Evolutionary conservation across 371 early-diverging fungal genomes (phyloP), one percentile per base, ranked within the genome.

Genomic region (Lichtheimia ramosa): DNA sequence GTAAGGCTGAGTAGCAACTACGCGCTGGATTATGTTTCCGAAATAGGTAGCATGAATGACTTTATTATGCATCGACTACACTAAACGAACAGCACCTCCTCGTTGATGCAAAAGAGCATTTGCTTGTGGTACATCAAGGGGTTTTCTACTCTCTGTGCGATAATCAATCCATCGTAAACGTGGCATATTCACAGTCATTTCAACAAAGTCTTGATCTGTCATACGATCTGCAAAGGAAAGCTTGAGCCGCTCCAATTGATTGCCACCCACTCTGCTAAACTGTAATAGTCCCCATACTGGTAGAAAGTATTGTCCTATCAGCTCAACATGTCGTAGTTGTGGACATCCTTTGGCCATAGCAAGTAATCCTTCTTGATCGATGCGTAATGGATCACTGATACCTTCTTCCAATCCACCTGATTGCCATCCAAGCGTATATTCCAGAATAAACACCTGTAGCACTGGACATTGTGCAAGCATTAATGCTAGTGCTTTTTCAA

Each of bases 301-400:
- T 6, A 46, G 16, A 21, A 18, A n/a, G 21, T 46, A 18, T n/a
- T 18, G 46, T 16, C 46, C 46, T 5, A 21, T 18, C 18, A 46
- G 16, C 21, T 46, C 46, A 21, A 46, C 16, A 10, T 46, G 46
- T 7, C 46, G 46, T 21, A 46, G 10, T 5, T 21, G 46, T 21
- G 46, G 46, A 46, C 46, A 46, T 46, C 46, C 46, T 46, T 46
- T n/a, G 46, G 46, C 46, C 46, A 46, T 46, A 21, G 46, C 46
- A 5, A 46, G 46, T n/a, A 46, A 21, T 46, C 18, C 21, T 21
- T 46, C 21, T n/a, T 46, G 18, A 21, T 46, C 46, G 16, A 46
- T 46, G 5, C 46, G 13, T 46, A 46, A 34, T 34, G 34, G 46
- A 16, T 46, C 18, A 21, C 21, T 21, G 46, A 46, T n/a, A 5